phyloP scores from a whole-genome alignment of 1,284 basidiomycete species.

The Dichomitus squalens region DNA sequence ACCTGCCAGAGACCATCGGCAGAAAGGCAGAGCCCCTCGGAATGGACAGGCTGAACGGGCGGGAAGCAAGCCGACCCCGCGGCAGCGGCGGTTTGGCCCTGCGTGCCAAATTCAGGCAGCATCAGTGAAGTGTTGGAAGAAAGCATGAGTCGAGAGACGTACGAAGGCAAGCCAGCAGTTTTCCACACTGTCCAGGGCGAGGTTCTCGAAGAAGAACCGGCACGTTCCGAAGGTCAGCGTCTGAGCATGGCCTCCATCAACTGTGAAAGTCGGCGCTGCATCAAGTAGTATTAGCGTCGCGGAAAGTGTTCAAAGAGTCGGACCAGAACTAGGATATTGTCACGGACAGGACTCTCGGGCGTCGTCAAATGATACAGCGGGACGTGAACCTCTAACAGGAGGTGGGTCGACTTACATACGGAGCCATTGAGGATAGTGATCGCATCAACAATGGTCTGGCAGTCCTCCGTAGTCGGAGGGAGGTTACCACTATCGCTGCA shows the following conservation, averaged over 20 bases:
- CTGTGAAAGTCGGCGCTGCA: conserved; percentile 31
- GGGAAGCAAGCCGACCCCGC: conserved; percentile 30
- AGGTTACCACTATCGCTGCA: conserved; percentile 21
- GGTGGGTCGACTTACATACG: conserved; percentile 2
- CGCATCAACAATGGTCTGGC: conserved; percentile 21
- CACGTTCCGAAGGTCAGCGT: conserved; percentile 34
- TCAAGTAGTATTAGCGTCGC: too few relatives aligned
- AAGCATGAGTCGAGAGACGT: not conserved
- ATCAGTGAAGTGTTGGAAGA: not conserved
- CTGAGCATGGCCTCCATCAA: conserved; percentile 27
- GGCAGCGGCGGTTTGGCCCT: conserved; percentile 24
- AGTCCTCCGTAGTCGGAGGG: conserved; percentile 26
- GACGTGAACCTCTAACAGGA: not conserved
- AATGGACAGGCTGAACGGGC: conserved; percentile 26
- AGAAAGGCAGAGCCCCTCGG: conserved; percentile 27
- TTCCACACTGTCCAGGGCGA: conserved; percentile 21
- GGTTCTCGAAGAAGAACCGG: conserved; percentile 32
- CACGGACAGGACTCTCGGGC: too few relatives aligned
- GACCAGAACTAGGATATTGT: too few relatives aligned
- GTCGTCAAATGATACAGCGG: too few relatives aligned
- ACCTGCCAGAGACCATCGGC: conserved; percentile 24
- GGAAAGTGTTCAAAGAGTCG: not conserved
- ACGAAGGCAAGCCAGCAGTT: conserved; percentile 33
- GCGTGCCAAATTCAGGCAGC: not conserved
- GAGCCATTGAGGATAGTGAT: conserved; percentile 28